Conservation (phyloP, 192 early-diverging fungal genomes). For the Podila minutissima region DNA sequence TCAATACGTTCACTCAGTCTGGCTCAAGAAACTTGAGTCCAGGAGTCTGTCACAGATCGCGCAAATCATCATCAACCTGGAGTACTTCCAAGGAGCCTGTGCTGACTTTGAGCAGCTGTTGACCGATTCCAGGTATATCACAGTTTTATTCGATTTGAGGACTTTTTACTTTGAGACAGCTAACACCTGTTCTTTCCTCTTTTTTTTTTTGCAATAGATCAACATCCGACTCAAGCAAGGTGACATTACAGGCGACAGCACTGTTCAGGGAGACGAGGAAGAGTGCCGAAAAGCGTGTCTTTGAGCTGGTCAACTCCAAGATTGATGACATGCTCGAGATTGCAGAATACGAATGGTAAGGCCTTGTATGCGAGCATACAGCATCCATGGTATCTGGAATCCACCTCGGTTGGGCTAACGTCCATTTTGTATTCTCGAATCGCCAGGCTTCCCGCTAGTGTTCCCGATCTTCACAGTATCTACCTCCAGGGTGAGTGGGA, state of each 20-base stretch:
- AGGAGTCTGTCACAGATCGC: constrained; percentile 81
- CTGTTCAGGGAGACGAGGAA: constrained; percentile 74
- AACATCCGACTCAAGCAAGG: constrained; percentile 62
- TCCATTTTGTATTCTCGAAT: neutral
- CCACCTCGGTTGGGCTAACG: no score
- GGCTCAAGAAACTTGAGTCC: constrained; percentile 71
- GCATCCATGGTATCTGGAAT: neutral
- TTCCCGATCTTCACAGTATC: constrained; percentile 68
- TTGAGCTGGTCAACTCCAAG: constrained; percentile 81
- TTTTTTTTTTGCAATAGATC: constrained; percentile 43
- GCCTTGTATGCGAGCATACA: no score
- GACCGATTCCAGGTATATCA: constrained; percentile 63
- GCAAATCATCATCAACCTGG: constrained; percentile 88
- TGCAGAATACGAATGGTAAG: constrained; percentile 87
- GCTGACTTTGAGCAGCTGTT: constrained; percentile 82
- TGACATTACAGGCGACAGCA: constrained; percentile 71
- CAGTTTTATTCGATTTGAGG: neutral
- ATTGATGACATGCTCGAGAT: constrained; percentile 84
- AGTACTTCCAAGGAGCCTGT: constrained; percentile 76
- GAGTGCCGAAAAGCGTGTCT: constrained; percentile 84
- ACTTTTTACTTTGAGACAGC: neutral
- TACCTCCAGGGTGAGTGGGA: constrained; percentile 70
- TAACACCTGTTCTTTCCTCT: neutral
- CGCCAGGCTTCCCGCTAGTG: constrained; percentile 62
- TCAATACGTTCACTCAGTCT: constrained; percentile 72